Evolutionary conservation across 1,284 basidiomycete genomes (phyloP), one percentile per base, ranked within the genome.

Genomic region (Malassezia nana): DNA sequence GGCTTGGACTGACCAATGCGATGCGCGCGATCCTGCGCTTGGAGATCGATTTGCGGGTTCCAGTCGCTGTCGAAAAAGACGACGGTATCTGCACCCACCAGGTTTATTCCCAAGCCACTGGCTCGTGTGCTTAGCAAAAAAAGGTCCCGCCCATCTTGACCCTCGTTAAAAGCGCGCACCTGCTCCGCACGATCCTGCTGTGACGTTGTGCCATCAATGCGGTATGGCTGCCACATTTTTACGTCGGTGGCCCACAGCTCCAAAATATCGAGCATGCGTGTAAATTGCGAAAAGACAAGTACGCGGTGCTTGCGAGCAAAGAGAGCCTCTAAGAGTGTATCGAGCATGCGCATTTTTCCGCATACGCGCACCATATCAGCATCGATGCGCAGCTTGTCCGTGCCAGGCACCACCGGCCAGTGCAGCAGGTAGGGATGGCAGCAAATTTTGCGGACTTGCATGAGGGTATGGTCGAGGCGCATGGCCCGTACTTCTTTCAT

Each of bases 261-360:
- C 55, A 96, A 86, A 60, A 96, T 87, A 71, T 98, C 86, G 47
- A 96, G 78, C 89, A 95, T 90, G 1, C 85, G 90, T 40, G 86
- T 91, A 75, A 98, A 71, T 47, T 69, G 61, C 52, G 86, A 77
- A 76, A 98, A 98, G 29, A 96, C 75, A 26, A 98, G 78, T 0
- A 95, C 91, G 74, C 91, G 92, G 77, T 95, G 91, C 6, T 81
- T 82, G 10, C 83, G 77, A 20, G 78, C 78, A 75, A 94, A 89
- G n/a, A 98, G 77, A 51, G 84, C 88, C 39, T 83, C 83, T 2
- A 98, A 79, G 12, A 98, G 77, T 10, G 89, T 83, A 63, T 95
- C 87, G 0, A 96, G 81, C 18, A 96, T 78, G 78, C 95, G 84
- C 90, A 98, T 94, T 79, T 98, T 98, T 16, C 92, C 92, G 57